Conservation (phyloP, 2,329 filamentous ascomycete genomes). For the Penicillium sp. region DNA sequence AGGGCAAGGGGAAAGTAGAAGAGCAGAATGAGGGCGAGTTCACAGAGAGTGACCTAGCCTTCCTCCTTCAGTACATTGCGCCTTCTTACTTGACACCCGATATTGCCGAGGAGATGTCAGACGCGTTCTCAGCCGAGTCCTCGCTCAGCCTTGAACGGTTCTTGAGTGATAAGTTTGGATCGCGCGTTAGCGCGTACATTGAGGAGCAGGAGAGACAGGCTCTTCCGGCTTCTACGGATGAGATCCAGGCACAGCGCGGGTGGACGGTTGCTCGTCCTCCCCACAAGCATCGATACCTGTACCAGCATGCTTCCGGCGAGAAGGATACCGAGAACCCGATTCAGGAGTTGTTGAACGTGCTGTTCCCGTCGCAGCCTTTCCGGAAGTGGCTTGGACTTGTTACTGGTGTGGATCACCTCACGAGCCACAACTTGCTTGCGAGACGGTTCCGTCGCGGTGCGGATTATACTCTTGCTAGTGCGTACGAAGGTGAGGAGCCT, state of each 20-base stretch:
- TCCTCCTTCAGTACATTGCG: constrained; percentile 84
- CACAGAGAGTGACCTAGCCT: constrained; percentile 78
- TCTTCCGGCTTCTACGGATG: constrained; percentile 44
- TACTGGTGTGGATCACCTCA: constrained; percentile 66
- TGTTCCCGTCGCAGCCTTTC: constrained; percentile 84
- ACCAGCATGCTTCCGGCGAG: constrained; percentile 57
- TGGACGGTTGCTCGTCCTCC: constrained; percentile 84
- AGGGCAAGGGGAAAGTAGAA: constrained; percentile 39
- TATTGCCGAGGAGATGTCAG: constrained; percentile 76
- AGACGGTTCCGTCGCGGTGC: constrained; percentile 81
- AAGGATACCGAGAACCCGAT: constrained; percentile 52
- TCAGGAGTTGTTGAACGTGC: constrained; percentile 73
- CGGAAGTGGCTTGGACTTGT: constrained; percentile 84
- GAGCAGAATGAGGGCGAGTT: constrained; percentile 61
- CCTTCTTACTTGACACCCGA: constrained; percentile 91
- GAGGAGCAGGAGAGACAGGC: constrained; percentile 61
- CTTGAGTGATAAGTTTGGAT: constrained; percentile 73
- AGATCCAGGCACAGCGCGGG: constrained; percentile 58
- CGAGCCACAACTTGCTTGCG: constrained; percentile 74
- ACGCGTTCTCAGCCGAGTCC: constrained; percentile 78
- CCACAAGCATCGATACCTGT: constrained; percentile 93
- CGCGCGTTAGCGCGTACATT: constrained; percentile 69
- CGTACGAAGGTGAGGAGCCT: constrained; percentile 68
- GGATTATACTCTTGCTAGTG: constrained; percentile 91
- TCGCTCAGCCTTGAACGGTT: constrained; percentile 80